Base-by-base conservation (phyloP, 306 rosid genomes). In the Dalbergia cochinchinensis region DNA sequence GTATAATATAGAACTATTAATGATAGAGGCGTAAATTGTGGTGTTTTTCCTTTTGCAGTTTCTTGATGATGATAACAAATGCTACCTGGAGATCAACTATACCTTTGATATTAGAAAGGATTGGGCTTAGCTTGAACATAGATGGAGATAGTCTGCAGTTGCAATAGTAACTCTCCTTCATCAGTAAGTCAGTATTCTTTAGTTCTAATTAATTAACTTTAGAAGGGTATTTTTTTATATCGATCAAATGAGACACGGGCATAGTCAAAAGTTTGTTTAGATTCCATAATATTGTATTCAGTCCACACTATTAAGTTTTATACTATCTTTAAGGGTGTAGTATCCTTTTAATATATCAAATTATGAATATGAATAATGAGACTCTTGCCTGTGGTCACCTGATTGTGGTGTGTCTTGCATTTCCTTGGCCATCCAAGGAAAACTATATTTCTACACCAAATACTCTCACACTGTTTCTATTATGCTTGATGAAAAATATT, bases 71-170 rank as follows among this genome's bases (percentile, higher is more conserved):
- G 96, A 92, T 86, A 84, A 91, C 83, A 89, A 84, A 79, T 89
- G 91, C 90, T 88, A 91, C 85, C 80, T 91, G 96, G 96, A 91
- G 91, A 90, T 91, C 82, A 91, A 89, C 84, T 92, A 92, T 74
- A 86, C 89, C 12, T 91, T 92, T 66, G 94, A 92, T 35, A 92
- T 92, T 79, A 74, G 82, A 79, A 92, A 79, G 80, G 94, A 92
- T 7, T 92, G 97, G 96, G 82, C 82, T 84, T 75, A 93, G 82
- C 82, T 84, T 75, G 66, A 84, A 84, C 82, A 34, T 34, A 44
- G 57, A 62, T 14, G 64, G 11, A 53, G 37, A 68, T 45, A 68
- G 37, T 60, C 54, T 67, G 65, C 77, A 50, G 37, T 19, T 74
- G 61, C 81, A 48, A 13, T 14, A 41, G 78, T 74, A 34, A 13